Percentiles rank a stretch among this genome's conserved stretches.
These are phyloP conservation scores for Cladosporium phlei DNA, from an alignment of 2,329 filamentous ascomycete species.

Conservation along the genomic window DNA sequence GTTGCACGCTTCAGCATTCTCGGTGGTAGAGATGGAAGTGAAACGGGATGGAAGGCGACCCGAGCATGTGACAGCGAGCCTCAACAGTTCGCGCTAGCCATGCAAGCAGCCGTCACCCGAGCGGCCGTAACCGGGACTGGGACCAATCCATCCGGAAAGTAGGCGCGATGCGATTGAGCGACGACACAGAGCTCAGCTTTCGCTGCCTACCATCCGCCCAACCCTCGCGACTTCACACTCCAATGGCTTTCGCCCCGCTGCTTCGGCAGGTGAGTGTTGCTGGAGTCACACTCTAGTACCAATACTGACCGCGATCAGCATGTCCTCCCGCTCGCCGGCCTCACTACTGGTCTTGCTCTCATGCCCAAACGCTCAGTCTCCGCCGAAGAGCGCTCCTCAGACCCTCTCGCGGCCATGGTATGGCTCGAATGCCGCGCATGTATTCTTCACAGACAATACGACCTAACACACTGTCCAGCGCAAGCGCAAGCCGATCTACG, in stretches of 20 bases:
- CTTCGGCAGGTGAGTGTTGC: conserved; percentile 45
- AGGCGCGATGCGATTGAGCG: too few relatives aligned
- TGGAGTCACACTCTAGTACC: not conserved
- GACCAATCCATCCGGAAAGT: conserved; percentile 3
- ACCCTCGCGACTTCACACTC: conserved; percentile 18
- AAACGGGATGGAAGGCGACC: not conserved
- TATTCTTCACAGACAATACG: not conserved
- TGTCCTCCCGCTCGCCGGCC: conserved; percentile 44
- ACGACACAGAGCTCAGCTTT: conserved; percentile 12
- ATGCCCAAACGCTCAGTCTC: conserved; percentile 42
- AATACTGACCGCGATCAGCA: conserved; percentile 36
- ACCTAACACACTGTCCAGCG: conserved; percentile 21
- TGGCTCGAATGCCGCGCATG: conserved; percentile 4
- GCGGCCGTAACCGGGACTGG: not conserved
- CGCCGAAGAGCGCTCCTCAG: conserved; percentile 43
- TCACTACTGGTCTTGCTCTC: conserved; percentile 44
- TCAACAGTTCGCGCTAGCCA: conserved; percentile 1
- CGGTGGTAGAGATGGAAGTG: not conserved
- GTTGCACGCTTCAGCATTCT: conserved; percentile 11
- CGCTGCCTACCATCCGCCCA: conserved; percentile 20
- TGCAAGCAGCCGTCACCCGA: conserved; percentile 3
- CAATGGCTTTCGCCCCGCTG: conserved; percentile 52
- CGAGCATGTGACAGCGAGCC: conserved; percentile 11
- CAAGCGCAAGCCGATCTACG: conserved; percentile 67
- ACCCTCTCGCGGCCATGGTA: conserved; percentile 28